Conservation (phyloP, 352 stramenopile species). For the Globisporangium takayamanum region DNA sequence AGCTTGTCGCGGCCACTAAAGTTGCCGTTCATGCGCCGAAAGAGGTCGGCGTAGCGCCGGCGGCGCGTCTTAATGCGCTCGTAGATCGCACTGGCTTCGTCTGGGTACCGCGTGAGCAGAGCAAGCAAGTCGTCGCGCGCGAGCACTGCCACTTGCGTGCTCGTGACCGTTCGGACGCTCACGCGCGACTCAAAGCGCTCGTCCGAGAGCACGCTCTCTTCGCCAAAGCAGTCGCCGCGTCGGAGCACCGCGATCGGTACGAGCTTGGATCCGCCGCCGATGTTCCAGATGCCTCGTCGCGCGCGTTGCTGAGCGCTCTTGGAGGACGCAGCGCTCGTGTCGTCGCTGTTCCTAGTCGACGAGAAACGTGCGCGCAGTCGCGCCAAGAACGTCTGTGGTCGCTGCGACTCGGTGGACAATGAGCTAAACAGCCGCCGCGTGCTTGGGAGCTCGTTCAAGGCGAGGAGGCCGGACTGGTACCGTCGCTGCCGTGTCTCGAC, state of each 20-base stretch:
- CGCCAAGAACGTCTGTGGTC: background rate
- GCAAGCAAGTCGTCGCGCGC: slow-evolving; percentile 29
- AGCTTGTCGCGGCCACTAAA: slow-evolving; percentile 48
- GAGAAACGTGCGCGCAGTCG: background rate
- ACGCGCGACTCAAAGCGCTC: slow-evolving; percentile 33
- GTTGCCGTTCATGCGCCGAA: slow-evolving; percentile 28
- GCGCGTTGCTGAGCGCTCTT: background rate
- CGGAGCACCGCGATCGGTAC: slow-evolving; percentile 40
- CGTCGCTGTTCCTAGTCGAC: background rate
- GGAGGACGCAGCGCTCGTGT: background rate
- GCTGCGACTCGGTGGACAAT: background rate
- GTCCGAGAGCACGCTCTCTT: slow-evolving; percentile 38
- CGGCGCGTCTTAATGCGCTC: slow-evolving; percentile 18
- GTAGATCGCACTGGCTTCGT: slow-evolving; percentile 20
- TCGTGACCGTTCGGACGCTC: slow-evolving; percentile 50
- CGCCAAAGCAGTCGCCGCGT: slow-evolving; percentile 48
- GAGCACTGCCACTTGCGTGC: slow-evolving; percentile 39
- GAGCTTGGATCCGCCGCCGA: background rate
- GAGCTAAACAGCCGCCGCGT: background rate
- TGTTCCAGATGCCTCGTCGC: slow-evolving; percentile 4
- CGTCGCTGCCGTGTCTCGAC: slow-evolving; percentile 4
- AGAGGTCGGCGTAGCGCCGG: slow-evolving; percentile 11
- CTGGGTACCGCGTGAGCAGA: slow-evolving; percentile 32
- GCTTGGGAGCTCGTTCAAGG: slow-evolving; percentile 10
- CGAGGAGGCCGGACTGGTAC: slow-evolving; percentile 2